Conservation (phyloP, 2,329 filamentous ascomycete genomes). For the Alternaria sp. region DNA sequence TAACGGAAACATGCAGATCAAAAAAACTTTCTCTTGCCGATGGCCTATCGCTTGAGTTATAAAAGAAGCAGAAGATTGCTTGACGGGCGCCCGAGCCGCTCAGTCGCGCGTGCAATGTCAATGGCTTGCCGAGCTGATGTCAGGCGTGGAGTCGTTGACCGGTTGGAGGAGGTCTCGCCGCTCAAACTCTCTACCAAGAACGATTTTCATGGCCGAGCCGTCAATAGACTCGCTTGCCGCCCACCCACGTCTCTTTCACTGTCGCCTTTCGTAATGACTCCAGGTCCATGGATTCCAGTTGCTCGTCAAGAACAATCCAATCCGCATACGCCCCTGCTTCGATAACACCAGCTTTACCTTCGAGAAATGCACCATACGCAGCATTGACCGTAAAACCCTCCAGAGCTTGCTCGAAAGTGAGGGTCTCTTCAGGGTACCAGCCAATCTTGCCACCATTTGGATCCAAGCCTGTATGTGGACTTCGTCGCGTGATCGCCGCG, state of each 20-base stretch:
- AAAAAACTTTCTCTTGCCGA: not conserved
- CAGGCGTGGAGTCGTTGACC: not conserved
- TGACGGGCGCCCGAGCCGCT: conserved; percentile 2
- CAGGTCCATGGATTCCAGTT: conserved; percentile 60
- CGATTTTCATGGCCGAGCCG: conserved; percentile 26
- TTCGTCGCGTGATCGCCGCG: conserved; percentile 69
- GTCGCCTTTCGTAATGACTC: conserved; percentile 62
- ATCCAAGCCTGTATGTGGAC: conserved; percentile 59
- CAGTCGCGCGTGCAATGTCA: not conserved
- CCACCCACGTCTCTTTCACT: conserved; percentile 75
- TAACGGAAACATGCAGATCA: not conserved
- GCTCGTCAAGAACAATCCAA: conserved; percentile 73
- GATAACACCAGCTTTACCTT: conserved; percentile 67
- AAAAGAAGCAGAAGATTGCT: not conserved
- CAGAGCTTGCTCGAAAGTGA: conserved; percentile 67
- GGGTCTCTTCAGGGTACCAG: conserved; percentile 68
- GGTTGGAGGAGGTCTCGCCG: not conserved
- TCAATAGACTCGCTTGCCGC: conserved; percentile 57
- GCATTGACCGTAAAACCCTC: conserved; percentile 68
- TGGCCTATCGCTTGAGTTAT: not conserved
- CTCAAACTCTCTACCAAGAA: conserved; percentile 8
- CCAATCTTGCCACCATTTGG: conserved; percentile 59
- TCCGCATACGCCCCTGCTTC: conserved; percentile 69
- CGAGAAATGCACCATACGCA: conserved; percentile 67
- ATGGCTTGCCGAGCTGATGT: not conserved